These are phyloP conservation scores for Penicillium longicatenatum DNA, from an alignment of 495 filamentous ascomycete genomes.

Conservation along the genomic window DNA sequence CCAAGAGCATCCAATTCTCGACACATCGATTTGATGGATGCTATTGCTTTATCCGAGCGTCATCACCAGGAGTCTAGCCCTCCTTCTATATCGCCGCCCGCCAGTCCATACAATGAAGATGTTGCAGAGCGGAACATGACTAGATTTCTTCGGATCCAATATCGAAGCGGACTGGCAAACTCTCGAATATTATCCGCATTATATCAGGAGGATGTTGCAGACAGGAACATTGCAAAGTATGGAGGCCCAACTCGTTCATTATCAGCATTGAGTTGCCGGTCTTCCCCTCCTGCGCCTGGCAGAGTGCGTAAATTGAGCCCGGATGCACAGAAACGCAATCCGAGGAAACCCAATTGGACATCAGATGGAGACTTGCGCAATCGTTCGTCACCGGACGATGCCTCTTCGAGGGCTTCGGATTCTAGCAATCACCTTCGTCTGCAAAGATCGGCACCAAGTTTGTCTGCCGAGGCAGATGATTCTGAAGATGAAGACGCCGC, in stretches of 20 bases:
- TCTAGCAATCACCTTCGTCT: constrained; percentile 20
- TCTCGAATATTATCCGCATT: constrained; percentile 16
- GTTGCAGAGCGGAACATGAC: constrained; percentile 51
- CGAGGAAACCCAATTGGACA: constrained; percentile 16
- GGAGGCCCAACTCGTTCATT: constrained; percentile 22
- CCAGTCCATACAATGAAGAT: constrained; percentile 48
- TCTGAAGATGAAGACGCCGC: constrained; percentile 13
- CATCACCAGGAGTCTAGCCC: constrained; percentile 6
- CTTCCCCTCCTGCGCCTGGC: constrained; percentile 27
- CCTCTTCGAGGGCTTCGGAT: constrained; percentile 8
- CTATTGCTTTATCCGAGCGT: constrained; percentile 34
- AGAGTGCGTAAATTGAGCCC: constrained; percentile 21
- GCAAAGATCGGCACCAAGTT: constrained; percentile 38
- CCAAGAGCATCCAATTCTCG: constrained; percentile 25
- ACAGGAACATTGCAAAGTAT: constrained; percentile 43
- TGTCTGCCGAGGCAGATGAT: constrained; percentile 26
- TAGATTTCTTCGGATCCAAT: constrained; percentile 33
- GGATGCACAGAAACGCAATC: constrained; percentile 20
- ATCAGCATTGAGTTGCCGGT: constrained; percentile 26
- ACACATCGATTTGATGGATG: constrained; percentile 48
- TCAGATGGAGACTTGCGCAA: constrained; percentile 7
- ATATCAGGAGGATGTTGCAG: constrained; percentile 49
- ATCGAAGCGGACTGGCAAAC: constrained; percentile 13
- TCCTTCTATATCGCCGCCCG: constrained; percentile 30
- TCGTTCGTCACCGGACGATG: constrained; percentile 5